phyloP scores from a whole-genome alignment of 257 asterid species.

The Rehmannia glutinosa region DNA sequence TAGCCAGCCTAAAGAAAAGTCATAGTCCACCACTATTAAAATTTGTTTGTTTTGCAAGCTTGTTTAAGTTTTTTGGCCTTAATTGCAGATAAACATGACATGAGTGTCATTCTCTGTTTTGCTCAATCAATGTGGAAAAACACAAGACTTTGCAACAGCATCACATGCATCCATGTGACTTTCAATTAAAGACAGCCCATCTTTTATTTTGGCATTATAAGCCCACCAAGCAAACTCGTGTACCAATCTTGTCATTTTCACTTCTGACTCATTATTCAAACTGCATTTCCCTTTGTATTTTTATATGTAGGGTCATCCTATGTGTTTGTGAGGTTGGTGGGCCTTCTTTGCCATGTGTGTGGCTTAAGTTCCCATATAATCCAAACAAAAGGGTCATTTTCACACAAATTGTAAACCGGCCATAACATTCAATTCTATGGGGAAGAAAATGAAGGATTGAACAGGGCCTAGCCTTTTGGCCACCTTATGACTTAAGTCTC shows the following conservation, averaged over 20 bases:
- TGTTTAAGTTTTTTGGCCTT: background rate
- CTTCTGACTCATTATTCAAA: background rate
- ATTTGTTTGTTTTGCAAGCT: too few relatives aligned
- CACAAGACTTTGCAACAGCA: conserved; percentile 20
- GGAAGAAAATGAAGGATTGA: too few relatives aligned
- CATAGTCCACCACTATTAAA: too few relatives aligned
- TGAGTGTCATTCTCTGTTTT: background rate
- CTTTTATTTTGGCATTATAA: background rate
- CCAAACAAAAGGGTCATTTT: background rate
- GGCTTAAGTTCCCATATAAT: background rate
- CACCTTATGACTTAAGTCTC: too few relatives aligned
- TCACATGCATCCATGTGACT: conserved; percentile 41
- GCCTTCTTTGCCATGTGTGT: background rate
- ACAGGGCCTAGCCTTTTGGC: too few relatives aligned
- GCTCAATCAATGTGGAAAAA: conserved; percentile 8
- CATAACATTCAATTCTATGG: conserved; percentile 1
- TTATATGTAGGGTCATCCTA: too few relatives aligned
- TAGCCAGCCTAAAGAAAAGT: background rate
- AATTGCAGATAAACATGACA: background rate
- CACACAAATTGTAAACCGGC: background rate
- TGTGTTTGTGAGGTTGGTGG: background rate
- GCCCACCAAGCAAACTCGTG: conserved; percentile 22
- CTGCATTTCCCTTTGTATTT: background rate
- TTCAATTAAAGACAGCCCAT: conserved; percentile 21
- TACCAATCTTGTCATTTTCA: conserved; percentile 15